phyloP scores from a whole-genome alignment of 441 rosid genomes.

The Oxalis stricta region DNA sequence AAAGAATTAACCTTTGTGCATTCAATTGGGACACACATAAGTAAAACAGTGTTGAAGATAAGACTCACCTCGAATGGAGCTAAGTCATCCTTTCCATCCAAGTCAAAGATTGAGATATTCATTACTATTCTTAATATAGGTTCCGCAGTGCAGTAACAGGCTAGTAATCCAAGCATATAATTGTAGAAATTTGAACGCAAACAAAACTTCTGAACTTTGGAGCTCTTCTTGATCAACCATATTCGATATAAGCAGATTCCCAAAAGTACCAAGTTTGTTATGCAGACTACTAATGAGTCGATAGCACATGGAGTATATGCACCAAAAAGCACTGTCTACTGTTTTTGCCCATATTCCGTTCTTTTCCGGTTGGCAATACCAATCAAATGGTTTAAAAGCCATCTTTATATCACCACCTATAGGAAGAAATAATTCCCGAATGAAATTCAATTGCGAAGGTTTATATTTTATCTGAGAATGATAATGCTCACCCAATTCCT shows the following conservation, averaged over 20 bases:
- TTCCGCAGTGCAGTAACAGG: conserved; percentile 51
- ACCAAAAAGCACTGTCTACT: conserved; percentile 55
- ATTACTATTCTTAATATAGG: conserved; percentile 58
- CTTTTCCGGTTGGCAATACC: conserved; percentile 65
- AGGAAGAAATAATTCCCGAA: conserved; percentile 1
- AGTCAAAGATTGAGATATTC: conserved; percentile 47
- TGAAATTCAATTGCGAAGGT: conserved; percentile 6
- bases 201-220: conserved; percentile 42
- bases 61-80: conserved; percentile 74
- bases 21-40: too few relatives aligned
- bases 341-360: conserved; percentile 52
- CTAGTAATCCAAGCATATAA: conserved; percentile 43
- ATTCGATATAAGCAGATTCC: conserved; percentile 57
- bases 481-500: background rate
- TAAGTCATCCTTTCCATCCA: conserved; percentile 38
- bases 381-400: conserved; percentile 43
- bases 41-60: background rate
- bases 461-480: background rate
- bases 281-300: conserved; percentile 52
- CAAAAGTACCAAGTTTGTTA: conserved; percentile 65
- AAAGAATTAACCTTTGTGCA: too few relatives aligned
- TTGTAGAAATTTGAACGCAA: conserved; percentile 51
- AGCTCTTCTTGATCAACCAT: conserved; percentile 42
- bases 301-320: conserved; percentile 65
- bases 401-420: conserved; percentile 17